These are phyloP conservation scores for Kitagawia praeruptora DNA, from an alignment of 129 eudicot species.

Conservation along the genomic window DNA sequence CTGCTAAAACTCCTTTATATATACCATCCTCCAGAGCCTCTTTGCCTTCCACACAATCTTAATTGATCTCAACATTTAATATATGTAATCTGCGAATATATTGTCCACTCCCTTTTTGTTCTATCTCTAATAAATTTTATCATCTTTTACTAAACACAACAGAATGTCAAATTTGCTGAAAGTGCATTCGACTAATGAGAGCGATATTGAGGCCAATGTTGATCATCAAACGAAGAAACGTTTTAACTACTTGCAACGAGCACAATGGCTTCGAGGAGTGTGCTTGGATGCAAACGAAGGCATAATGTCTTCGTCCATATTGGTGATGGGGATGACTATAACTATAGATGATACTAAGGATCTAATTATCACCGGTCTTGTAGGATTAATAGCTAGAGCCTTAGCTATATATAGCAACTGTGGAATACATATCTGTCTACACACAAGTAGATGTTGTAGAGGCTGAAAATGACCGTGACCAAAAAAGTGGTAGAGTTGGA, in stretches of 20 bases:
- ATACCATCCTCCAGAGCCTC: background rate
- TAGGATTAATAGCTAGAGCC: background rate
- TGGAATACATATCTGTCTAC: background rate
- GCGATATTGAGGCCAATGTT: background rate
- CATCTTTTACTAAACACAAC: background rate
- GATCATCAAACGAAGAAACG: background rate
- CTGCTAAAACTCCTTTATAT: background rate
- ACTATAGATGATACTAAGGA: too few relatives aligned
- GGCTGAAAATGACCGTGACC: background rate
- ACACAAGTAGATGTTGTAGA: background rate
- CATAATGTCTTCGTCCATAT: background rate
- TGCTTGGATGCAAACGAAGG: constrained; percentile 1
- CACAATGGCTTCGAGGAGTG: background rate
- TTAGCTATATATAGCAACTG: background rate
- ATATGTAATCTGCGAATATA: background rate
- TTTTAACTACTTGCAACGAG: background rate
- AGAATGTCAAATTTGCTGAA: background rate
- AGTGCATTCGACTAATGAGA: background rate
- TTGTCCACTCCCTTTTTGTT: background rate
- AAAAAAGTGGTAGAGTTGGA: background rate
- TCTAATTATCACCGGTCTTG: background rate
- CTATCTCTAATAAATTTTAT: too few relatives aligned
- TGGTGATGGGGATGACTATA: background rate
- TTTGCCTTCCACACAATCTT: background rate
- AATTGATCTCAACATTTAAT: background rate